Evolutionary conservation across 2,329 filamentous ascomycete genomes (phyloP).

Genomic region (Xylariaceae sp.): DNA sequence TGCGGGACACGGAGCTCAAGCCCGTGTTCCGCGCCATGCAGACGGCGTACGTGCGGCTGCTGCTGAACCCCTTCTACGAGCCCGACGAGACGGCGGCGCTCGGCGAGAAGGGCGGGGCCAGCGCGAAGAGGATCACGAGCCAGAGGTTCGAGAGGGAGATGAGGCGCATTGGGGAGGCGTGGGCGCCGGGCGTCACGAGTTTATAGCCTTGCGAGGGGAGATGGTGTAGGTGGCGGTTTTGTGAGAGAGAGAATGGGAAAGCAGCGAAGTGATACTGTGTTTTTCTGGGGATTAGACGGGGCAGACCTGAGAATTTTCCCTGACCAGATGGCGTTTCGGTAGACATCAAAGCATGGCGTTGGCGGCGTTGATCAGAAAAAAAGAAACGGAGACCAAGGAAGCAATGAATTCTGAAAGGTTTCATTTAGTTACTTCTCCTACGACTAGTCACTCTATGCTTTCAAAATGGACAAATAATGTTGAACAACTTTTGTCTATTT

Average conservation of each 20-base stretch:
- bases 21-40: constrained; percentile 91
- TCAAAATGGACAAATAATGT: too few species aligned
- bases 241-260: neutral
- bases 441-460: too few species aligned
- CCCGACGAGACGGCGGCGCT: constrained; percentile 75
- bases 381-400: too few species aligned
- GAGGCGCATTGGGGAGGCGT: constrained; percentile 81
- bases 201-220: constrained; percentile 49
- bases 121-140: constrained; percentile 78
- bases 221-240: neutral
- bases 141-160: constrained; percentile 82
- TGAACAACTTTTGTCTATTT: too few species aligned
- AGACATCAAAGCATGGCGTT: too few species aligned
- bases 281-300: neutral
- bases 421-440: too few species aligned
- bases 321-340: too few species aligned
- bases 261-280: neutral
- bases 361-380: too few species aligned
- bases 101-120: constrained; percentile 54
- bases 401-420: too few species aligned
- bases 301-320: too few species aligned
- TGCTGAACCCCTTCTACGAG: constrained; percentile 94
- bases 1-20: constrained; percentile 87
- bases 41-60: constrained; percentile 83
- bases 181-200: constrained; percentile 74